Base-by-base conservation (phyloP, 805 yeast species). In the Monosporozyma unispora region DNA sequence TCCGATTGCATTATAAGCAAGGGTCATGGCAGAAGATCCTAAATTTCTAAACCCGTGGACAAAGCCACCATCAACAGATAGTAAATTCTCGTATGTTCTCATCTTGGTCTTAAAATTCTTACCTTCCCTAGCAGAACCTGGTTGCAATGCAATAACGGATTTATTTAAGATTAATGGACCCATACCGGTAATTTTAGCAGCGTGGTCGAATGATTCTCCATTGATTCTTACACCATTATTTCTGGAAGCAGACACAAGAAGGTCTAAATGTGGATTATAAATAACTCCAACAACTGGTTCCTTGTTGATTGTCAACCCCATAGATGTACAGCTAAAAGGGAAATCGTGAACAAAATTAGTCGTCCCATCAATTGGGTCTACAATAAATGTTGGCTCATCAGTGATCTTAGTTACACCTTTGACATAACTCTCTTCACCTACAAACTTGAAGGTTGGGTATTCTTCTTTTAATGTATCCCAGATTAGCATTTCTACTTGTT, bases 51-150 rank as follows among this genome's bases (percentile, higher is more conserved):
- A 78, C 0, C 86, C 85, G 66, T 91, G 98, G 29, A 89, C 80
- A 49, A 91, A 76, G 10, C 91, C 93, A 25, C 96, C 96, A 66
- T 93, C 98, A 60, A 78, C 87, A 57, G 89, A 82, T 48, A 91
- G 67, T 57, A 86, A 82, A 57, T 87, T 90, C 41, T 90, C 78
- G 62, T 87, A 96, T 0, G 95, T 96, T 42, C 86, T 67, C 52
- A 72, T 76, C 19, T 91, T 74, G 50, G 80, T 73, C 93, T 95
- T 87, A 58, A 93, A 89, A 54, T 87, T 82, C 40, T 79, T 74
- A 4, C 96, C 97, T 0, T 96, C 95, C 44, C 87, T 77, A 16
- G 93, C 87, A 66, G 97, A 90, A 45, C 93, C 73, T 47, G 87
- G 79, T 63, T 91, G 98, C 47, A 90, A 74, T 63, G 93, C 98